These are phyloP conservation scores for Xylaria sp. DNA, from an alignment of 2,329 filamentous ascomycete species.

Conservation along the genomic window DNA sequence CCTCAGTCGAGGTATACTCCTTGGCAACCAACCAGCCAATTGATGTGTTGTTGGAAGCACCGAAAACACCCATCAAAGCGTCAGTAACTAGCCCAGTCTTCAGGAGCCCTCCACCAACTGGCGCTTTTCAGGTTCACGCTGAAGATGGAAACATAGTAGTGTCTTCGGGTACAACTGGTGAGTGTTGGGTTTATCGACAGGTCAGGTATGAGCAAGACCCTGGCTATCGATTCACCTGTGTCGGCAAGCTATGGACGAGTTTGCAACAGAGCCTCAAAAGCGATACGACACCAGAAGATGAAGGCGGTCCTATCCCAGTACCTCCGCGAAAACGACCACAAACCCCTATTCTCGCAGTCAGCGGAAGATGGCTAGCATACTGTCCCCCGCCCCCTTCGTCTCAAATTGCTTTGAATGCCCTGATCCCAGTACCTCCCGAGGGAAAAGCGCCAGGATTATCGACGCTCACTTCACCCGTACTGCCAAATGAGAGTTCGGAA, in stretches of 20 bases:
- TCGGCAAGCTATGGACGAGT: slow-evolving; percentile 93
- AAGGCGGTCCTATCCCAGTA: slow-evolving; percentile 54
- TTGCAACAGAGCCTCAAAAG: slow-evolving; percentile 71
- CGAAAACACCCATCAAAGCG: slow-evolving; percentile 69
- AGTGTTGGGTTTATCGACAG: slow-evolving; percentile 81
- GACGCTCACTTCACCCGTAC: slow-evolving; percentile 74
- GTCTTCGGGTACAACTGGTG: slow-evolving; percentile 84
- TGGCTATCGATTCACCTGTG: slow-evolving; percentile 67
- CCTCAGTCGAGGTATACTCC: slow-evolving; percentile 89
- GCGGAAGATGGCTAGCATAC: slow-evolving; percentile 80
- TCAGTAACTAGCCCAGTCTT: slow-evolving; percentile 72
- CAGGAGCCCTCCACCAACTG: slow-evolving; percentile 74
- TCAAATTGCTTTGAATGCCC: slow-evolving; percentile 75
- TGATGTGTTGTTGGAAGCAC: slow-evolving; percentile 77
- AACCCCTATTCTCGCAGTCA: slow-evolving; percentile 75
- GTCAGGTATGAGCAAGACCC: slow-evolving; percentile 56
- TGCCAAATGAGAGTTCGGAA: slow-evolving; percentile 73
- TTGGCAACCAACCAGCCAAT: slow-evolving; percentile 78
- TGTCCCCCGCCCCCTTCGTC: slow-evolving; percentile 79
- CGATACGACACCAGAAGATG: slow-evolving; percentile 60
- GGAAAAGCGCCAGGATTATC: slow-evolving; percentile 67
- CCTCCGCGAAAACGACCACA: slow-evolving; percentile 60
- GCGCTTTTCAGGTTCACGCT: slow-evolving; percentile 78
- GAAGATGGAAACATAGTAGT: slow-evolving; percentile 78
- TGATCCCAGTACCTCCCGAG: slow-evolving; percentile 66